These are phyloP conservation scores for Astragalus membranaceus DNA, from an alignment of 306 rosid genomes.

Conservation along the genomic window DNA sequence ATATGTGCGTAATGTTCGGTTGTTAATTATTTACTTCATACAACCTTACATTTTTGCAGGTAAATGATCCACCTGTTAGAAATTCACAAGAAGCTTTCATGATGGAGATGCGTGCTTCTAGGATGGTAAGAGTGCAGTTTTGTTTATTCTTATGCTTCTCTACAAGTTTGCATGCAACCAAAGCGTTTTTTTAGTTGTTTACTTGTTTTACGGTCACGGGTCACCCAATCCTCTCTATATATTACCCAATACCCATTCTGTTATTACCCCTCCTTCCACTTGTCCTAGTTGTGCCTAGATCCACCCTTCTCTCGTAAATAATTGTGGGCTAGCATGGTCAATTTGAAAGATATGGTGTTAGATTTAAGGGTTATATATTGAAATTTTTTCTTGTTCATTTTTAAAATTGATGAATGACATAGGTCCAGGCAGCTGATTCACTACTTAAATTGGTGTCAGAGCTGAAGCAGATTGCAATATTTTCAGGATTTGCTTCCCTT, in stretches of 20 bases:
- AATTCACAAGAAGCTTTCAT: neutral
- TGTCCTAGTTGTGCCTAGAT: too few relatives aligned
- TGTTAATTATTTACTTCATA: constrained; percentile 4
- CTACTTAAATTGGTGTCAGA: constrained; percentile 74
- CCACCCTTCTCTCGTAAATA: too few relatives aligned
- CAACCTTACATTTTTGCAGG: neutral
- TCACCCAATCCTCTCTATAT: too few relatives aligned
- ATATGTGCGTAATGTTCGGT: neutral
- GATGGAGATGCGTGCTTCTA: constrained; percentile 16
- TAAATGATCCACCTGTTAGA: constrained; percentile 26
- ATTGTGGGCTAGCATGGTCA: too few relatives aligned
- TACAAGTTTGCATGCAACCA: neutral
- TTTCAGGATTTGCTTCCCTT: constrained; percentile 90
- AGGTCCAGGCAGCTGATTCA: constrained; percentile 85
- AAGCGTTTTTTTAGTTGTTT: too few relatives aligned
- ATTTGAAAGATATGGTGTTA: neutral
- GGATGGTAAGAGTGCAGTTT: constrained; percentile 48
- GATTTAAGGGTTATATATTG: neutral
- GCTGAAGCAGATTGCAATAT: constrained; percentile 86
- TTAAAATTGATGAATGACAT: neutral
- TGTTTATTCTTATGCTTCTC: neutral
- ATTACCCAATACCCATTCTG: too few relatives aligned
- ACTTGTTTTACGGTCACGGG: too few relatives aligned
- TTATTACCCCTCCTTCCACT: too few relatives aligned
- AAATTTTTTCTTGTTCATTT: neutral